Conservation (phyloP, 345 rosid genomes). For the Rhizophora mangle region DNA sequence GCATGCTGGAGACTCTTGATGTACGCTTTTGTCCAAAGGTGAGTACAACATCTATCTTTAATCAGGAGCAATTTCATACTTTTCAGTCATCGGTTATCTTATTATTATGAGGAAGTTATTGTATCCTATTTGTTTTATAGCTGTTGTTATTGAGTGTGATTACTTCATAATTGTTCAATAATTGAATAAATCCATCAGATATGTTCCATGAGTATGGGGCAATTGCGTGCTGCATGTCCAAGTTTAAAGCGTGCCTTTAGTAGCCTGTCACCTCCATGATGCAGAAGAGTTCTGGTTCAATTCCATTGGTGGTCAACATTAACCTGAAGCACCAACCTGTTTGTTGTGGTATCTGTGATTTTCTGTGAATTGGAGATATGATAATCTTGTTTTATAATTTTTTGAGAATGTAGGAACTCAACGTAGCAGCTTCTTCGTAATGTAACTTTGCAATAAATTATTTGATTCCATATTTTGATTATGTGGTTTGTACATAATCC, state of each 20-base stretch:
- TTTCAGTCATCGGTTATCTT: neutral
- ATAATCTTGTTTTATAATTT: neutral
- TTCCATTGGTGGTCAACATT: neutral
- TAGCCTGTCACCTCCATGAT: slow-evolving; percentile 32
- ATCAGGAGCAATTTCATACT: neutral
- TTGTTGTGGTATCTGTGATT: neutral
- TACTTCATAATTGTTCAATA: neutral
- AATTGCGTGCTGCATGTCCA: slow-evolving; percentile 57
- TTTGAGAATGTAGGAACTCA: slow-evolving; percentile 6
- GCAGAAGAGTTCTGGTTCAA: neutral
- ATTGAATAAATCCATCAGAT: slow-evolving; percentile 39
- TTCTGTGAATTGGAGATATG: neutral
- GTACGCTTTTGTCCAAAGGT: slow-evolving; percentile 94
- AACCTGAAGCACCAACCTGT: slow-evolving; percentile 1
- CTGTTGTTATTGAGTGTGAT: neutral
- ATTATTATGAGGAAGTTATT: neutral
- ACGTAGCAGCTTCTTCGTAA: neutral
- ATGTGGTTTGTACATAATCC: too few relatives aligned
- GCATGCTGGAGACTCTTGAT: slow-evolving; percentile 85
- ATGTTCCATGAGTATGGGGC: slow-evolving; percentile 63
- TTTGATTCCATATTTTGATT: neutral
- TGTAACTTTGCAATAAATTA: slow-evolving; percentile 7
- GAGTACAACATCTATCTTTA: slow-evolving; percentile 15
- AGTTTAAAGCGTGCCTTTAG: slow-evolving; percentile 85
- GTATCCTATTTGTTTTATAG: too few relatives aligned